Base-by-base conservation (phyloP, 805 yeast genomes). In the Dipodascus geniculatus region DNA sequence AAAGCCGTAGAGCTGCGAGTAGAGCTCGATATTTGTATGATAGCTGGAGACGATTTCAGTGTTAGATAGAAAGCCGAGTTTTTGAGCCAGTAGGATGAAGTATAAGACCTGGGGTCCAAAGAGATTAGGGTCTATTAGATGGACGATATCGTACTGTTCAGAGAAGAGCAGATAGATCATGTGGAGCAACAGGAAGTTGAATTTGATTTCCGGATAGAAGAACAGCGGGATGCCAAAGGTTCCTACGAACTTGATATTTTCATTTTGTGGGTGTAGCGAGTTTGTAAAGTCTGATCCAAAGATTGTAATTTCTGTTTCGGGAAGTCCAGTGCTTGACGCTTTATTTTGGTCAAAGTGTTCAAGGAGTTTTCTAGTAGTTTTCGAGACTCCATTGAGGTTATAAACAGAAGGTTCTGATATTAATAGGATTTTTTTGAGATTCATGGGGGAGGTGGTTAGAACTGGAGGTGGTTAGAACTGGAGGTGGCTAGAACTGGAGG, bases 201-300 rank as follows among this genome's bases (percentile, higher is more conserved):
- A 53, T 48, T 57, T 57, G 55, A 57, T 56, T 52, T 57, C 59
- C 2, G 59, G 59, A 35, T 57, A 57, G 51, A 56, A 57, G 48
- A 56, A 57, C 31, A 57, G 51, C 16, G 59, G 55, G 23, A 57
- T 48, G 3, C 59, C 59, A 19, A 53, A 31, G 38, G 59, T 56
- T 14, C 59, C 56, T 11, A 56, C 50, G 22, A 57, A 51, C 9
- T 42, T 42, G 23, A 52, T 48, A 22, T 23, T 23, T 33, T 56
- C 44, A 49, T 53, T 53, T 3, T 14, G 4, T 38, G 44, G 44
- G 14, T 38, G 44, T n/a, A 38, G 19, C 8, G 17, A 6, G 22
- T 42, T 35, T n/a, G 53, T 57, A 14, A 48, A 48, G 28, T 57
- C 58, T n/a, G 59, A 59, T 8, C 59, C 59, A 23, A 57, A 54